phyloP scores from a whole-genome alignment of 1,284 basidiomycete genomes.

The Malassezia pachydermatis region DNA sequence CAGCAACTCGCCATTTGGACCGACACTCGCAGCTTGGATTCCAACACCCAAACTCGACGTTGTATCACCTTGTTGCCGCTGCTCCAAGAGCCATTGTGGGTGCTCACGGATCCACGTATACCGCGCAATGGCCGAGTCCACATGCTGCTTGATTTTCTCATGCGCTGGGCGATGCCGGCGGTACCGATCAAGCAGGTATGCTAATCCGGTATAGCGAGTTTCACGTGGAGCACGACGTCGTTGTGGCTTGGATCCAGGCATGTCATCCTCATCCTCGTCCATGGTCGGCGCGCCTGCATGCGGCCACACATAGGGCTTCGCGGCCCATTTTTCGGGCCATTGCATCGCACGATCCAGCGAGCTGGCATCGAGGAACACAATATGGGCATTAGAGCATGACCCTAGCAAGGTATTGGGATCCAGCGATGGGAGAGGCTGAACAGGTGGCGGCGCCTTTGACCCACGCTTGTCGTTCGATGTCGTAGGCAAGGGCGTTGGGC shows the following conservation, averaged over 20 bases:
- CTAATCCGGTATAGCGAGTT: constrained; percentile 24
- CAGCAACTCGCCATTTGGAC: constrained; percentile 38
- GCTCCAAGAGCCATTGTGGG: constrained; percentile 26
- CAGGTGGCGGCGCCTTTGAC: constrained; percentile 19
- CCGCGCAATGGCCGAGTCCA: constrained; percentile 28
- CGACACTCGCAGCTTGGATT: constrained; percentile 35
- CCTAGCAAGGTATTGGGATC: constrained; percentile 23
- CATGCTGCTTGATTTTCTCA: constrained; percentile 21
- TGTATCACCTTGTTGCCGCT: constrained; percentile 7
- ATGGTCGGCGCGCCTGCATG: background rate
- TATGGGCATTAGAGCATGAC: constrained; percentile 29
- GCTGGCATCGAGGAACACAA: constrained; percentile 35
- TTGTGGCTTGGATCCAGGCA: constrained; percentile 4
- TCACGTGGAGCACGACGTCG: background rate
- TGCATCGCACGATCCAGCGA: constrained; percentile 27
- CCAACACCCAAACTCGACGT: constrained; percentile 21
- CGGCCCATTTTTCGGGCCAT: constrained; percentile 2
- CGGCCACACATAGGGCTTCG: constrained; percentile 16
- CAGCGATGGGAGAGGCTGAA: constrained; percentile 22
- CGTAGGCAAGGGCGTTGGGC: background rate
- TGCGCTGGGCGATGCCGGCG: constrained; percentile 24
- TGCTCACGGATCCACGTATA: constrained; percentile 32
- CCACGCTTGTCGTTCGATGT: constrained; percentile 5
- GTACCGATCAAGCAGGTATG: constrained; percentile 25
- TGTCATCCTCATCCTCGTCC: constrained; percentile 6